Evolutionary conservation across 2,329 filamentous ascomycete species (phyloP).

Genomic region (Didymella segeticola): DNA sequence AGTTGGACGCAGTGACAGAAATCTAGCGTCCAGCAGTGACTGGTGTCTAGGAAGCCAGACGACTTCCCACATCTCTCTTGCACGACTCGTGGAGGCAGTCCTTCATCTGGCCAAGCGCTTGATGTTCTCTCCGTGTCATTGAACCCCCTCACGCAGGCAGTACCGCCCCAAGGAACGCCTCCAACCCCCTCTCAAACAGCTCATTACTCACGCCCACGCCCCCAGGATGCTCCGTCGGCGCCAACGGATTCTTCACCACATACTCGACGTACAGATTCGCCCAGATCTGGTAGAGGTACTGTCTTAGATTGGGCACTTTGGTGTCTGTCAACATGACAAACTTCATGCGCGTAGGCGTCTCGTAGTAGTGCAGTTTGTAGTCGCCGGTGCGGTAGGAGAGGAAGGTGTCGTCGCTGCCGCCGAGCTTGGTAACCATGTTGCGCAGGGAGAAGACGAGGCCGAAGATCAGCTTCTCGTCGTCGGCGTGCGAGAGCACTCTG

Average conservation of each 20-base stretch:
- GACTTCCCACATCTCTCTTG: too few relatives aligned
- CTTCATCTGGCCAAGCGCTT: background rate
- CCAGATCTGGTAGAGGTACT: constrained; percentile 96
- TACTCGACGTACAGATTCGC: constrained; percentile 98
- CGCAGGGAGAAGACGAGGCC: constrained; percentile 94
- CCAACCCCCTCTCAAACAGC: constrained; percentile 70
- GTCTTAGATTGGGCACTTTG: constrained; percentile 85
- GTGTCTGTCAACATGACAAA: constrained; percentile 97
- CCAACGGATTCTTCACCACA: constrained; percentile 70
- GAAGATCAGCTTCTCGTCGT: constrained; percentile 97
- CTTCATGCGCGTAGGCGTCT: constrained; percentile 93
- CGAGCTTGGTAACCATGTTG: constrained; percentile 95
- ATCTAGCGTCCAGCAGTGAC: too few relatives aligned
- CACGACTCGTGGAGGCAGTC: too few relatives aligned
- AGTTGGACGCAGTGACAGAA: too few relatives aligned
- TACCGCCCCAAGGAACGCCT: constrained; percentile 72
- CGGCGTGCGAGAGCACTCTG: constrained; percentile 61
- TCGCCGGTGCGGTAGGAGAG: constrained; percentile 91
- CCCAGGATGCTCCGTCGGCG: constrained; percentile 66
- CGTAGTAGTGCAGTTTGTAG: constrained; percentile 99
- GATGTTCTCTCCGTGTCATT: background rate
- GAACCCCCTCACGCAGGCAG: constrained; percentile 39
- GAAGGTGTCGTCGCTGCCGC: constrained; percentile 90
- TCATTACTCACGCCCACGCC: constrained; percentile 70
- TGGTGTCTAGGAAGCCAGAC: too few relatives aligned